Conservation (phyloP, 164 flowering plant genomes). For the Euptelea pleiosperma region DNA sequence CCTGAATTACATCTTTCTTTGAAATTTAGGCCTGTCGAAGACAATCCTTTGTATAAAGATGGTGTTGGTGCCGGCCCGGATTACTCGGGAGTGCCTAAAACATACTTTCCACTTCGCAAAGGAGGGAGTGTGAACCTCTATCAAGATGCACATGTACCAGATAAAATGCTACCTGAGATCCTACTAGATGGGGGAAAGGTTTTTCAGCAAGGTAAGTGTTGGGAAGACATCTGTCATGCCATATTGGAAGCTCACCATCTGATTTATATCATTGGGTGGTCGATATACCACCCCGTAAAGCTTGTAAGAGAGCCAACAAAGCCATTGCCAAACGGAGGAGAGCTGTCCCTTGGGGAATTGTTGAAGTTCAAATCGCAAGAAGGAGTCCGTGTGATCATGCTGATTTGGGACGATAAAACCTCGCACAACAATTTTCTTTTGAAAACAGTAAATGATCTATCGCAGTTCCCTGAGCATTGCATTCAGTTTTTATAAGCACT, state of each 20-base stretch:
- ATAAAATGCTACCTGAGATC: slow-evolving; percentile 47
- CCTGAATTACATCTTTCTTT: slow-evolving; percentile 52
- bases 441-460: slow-evolving; percentile 43
- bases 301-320: slow-evolving; percentile 64
- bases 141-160: slow-evolving; percentile 73
- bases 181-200: slow-evolving; percentile 42
- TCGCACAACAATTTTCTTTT: slow-evolving; percentile 56
- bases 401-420: slow-evolving; percentile 76
- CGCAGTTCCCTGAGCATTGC: background rate
- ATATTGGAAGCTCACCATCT: slow-evolving; percentile 64
- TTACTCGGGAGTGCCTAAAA: slow-evolving; percentile 48
- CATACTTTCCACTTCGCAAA: slow-evolving; percentile 64
- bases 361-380: slow-evolving; percentile 67
- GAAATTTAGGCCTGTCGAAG: slow-evolving; percentile 47
- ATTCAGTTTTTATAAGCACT: background rate
- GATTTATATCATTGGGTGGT: slow-evolving; percentile 66
- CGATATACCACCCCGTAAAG: slow-evolving; percentile 52
- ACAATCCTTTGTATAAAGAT: slow-evolving; percentile 39
- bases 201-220: slow-evolving; percentile 49
- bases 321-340: slow-evolving; percentile 57
- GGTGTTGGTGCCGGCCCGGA: slow-evolving; percentile 56
- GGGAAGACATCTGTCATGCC: slow-evolving; percentile 78
- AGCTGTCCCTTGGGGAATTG: slow-evolving; percentile 56
- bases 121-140: slow-evolving; percentile 63
- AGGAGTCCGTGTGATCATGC: slow-evolving; percentile 58